A percentile compares a stretch with the other conserved stretches of the same genome.
Conservation (phyloP, 2,329 filamentous ascomycete genomes). For the Tympanopsis confertula region DNA sequence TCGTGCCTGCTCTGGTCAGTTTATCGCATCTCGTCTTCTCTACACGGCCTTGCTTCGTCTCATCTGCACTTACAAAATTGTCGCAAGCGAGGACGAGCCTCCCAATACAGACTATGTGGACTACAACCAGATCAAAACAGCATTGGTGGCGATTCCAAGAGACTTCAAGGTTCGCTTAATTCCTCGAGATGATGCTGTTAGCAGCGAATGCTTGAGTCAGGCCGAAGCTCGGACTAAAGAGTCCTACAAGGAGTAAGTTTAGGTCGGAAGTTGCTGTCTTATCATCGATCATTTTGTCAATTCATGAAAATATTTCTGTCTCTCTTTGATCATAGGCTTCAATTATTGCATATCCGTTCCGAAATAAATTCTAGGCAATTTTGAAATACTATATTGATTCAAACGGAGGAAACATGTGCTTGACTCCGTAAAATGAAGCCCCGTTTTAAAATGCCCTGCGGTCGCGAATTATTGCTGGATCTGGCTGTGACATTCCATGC, state of each 20-base stretch:
- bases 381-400: no score
- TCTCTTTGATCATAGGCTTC: no score
- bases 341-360: no score
- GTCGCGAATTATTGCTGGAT: no score
- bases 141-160: slow-evolving; percentile 44
- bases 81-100: slow-evolving; percentile 31
- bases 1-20: slow-evolving; percentile 36
- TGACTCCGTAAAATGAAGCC: no score
- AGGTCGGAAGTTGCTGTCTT: slow-evolving; percentile 11
- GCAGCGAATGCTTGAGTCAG: slow-evolving; percentile 24
- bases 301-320: no score
- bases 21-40: slow-evolving; percentile 35
- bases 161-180: slow-evolving; percentile 46
- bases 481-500: no score
- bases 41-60: slow-evolving; percentile 36
- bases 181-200: slow-evolving; percentile 28
- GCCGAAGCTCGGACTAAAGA: slow-evolving; percentile 32
- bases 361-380: no score
- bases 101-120: slow-evolving; percentile 52
- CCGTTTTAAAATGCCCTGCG: no score
- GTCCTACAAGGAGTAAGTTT: slow-evolving; percentile 28
- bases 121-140: slow-evolving; percentile 48
- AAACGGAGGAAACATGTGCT: no score
- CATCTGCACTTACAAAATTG: slow-evolving; percentile 33
- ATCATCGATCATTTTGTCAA: slow-evolving; percentile 11